These are phyloP conservation scores for Fomitopsis pinicola DNA, from an alignment of 1,284 basidiomycete species.

Conservation along the genomic window DNA sequence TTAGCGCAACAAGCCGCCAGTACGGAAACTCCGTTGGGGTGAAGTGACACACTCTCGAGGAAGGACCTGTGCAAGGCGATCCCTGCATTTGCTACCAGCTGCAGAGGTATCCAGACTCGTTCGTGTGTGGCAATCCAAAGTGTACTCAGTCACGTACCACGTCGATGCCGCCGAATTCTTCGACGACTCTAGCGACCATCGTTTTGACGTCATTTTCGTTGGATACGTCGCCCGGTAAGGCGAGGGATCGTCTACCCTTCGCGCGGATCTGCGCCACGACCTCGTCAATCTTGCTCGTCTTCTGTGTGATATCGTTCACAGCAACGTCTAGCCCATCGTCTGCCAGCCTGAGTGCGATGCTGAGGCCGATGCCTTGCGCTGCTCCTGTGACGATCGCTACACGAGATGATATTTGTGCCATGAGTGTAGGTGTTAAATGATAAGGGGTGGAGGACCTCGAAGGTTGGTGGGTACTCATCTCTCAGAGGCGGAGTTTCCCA, in stretches of 20 bases:
- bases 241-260: conserved; percentile 11
- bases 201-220: conserved; percentile 7
- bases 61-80: conserved; percentile 20
- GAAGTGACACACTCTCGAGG: conserved; percentile 16
- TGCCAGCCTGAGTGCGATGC: conserved; percentile 16
- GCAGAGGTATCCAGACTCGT: background rate
- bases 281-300: conserved; percentile 5
- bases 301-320: conserved; percentile 17
- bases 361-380: conserved; percentile 7
- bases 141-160: conserved; percentile 5
- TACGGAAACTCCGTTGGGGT: background rate
- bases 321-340: conserved; percentile 21
- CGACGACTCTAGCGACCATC: conserved; percentile 6
- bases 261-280: conserved; percentile 12
- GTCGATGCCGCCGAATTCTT: conserved; percentile 7
- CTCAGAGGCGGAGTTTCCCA: too few species aligned
- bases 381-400: conserved; percentile 11
- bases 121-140: background rate
- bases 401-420: background rate
- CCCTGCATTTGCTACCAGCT: conserved; percentile 33
- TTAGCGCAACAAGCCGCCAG: too few species aligned
- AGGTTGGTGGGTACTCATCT: background rate
- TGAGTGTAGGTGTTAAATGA: background rate
- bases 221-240: conserved; percentile 10
- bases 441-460: background rate